Conservation (phyloP, 1,284 basidiomycete species). For the Naganishia cerealis region DNA sequence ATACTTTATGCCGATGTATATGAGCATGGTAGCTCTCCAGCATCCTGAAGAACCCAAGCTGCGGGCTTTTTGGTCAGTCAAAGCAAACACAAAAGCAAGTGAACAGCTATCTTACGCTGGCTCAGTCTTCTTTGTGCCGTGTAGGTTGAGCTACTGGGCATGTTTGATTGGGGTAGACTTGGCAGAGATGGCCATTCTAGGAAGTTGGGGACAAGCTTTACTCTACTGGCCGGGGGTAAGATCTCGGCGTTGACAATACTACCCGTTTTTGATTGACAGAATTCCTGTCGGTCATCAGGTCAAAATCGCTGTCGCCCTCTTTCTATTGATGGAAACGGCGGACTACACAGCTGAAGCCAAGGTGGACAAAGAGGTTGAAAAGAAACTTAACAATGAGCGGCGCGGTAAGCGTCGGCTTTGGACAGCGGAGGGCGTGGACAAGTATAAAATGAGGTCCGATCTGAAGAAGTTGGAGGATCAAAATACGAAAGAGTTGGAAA, state of each 20-base stretch:
- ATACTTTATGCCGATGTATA: constrained; percentile 31
- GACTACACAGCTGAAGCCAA: constrained; percentile 18
- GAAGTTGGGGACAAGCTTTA: constrained; percentile 22
- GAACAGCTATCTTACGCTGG: no score
- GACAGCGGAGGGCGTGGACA: constrained; percentile 22
- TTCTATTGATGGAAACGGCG: constrained; percentile 29
- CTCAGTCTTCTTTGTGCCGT: no score
- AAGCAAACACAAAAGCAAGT: no score
- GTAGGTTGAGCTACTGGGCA: constrained; percentile 31
- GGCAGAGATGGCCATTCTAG: constrained; percentile 23
- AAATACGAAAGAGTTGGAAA: constrained; percentile 28
- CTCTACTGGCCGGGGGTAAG: constrained; percentile 29
- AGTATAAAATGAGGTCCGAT: constrained; percentile 24
- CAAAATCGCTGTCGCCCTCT: constrained; percentile 25
- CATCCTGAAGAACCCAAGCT: constrained; percentile 13
- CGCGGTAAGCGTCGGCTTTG: constrained; percentile 15
- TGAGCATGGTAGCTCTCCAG: constrained; percentile 29
- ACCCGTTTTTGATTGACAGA: no score
- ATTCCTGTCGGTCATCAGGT: no score
- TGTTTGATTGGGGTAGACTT: constrained; percentile 22
- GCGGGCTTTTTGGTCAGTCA: constrained; percentile 28
- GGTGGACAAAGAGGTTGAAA: constrained; percentile 19
- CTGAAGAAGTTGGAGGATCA: constrained; percentile 25
- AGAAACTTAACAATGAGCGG: constrained; percentile 6
- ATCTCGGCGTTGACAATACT: neutral